Evolutionary conservation across 139 green algal species (phyloP), one percentile per base, ranked within the genome.

Genomic region (Trebouxia sp.): DNA sequence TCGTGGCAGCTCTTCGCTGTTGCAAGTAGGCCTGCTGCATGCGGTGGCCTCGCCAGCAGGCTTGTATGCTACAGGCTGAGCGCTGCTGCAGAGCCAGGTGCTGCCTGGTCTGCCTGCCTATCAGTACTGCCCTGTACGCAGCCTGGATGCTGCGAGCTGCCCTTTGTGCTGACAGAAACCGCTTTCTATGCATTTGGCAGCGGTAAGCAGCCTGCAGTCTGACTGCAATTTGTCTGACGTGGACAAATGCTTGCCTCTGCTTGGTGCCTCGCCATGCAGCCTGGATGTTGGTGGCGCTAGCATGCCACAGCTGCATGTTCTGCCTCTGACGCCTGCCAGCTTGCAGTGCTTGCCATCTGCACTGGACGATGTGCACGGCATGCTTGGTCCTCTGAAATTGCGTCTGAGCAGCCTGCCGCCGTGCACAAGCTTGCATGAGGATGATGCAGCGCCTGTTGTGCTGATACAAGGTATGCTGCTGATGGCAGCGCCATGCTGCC

Each of bases 221-320:
- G 9, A 74, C 80, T 14, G 9, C 38, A n/a, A 55, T 53, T 26
- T 72, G 32, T 15, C 35, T 39, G 3, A 45, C 26, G 15, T 72
- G 62, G 8, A 30, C 12, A 26, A 72, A 72, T 12, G 1, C 14
- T 9, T 35, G 26, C 20, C 62, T 72, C 14, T 72, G 62, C n/a
- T 42, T 14, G 6, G 32, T 28, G 3, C 82, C 58, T 37, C 83
- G 83, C 79, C 82, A 90, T 35, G 30, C 28, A 5, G 76, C 42
- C 76, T 90, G 88, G 1, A 92, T 65, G 32, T 43, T 5, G 17
- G 38, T 62, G 14, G 75, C 75, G 17, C 37, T 42, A 8, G 39
- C 11, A 43, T 56, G 79, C 39, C 50, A 48, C 12, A 39, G 30
- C 22, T 62, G 58, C 65, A 83, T 22, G 8, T 35, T 28, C 32